phyloP scores from a whole-genome alignment of 2,329 filamentous ascomycete species.

The Apiospora arundinis region DNA sequence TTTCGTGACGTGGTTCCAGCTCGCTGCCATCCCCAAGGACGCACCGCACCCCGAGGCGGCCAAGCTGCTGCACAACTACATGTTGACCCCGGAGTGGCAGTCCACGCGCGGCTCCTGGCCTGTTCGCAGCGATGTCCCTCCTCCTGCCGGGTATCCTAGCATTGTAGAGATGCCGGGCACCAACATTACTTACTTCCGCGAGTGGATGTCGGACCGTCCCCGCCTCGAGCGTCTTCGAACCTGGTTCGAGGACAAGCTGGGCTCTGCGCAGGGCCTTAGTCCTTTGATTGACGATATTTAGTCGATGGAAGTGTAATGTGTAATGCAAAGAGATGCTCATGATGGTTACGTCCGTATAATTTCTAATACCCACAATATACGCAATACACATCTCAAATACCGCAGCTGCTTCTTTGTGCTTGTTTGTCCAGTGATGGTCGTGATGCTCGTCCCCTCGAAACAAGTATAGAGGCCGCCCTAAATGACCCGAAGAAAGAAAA shows the following conservation, averaged over 20 bases:
- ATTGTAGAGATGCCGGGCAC: conserved; percentile 40
- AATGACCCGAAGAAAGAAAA: too few species aligned
- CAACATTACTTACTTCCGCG: conserved; percentile 40
- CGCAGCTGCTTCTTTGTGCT: too few species aligned
- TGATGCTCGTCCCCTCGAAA: too few species aligned
- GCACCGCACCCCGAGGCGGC: conserved; percentile 57
- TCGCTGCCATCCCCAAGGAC: conserved; percentile 53
- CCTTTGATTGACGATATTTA: conserved; percentile 40
- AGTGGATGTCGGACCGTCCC: conserved; percentile 45
- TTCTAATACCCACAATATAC: too few species aligned
- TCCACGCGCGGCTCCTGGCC: conserved; percentile 37
- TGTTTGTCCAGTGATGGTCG: too few species aligned
- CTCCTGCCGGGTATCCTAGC: conserved; percentile 35
- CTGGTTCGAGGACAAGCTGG: conserved; percentile 45
- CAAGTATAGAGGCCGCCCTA: too few species aligned
- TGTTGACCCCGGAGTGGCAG: conserved; percentile 51
- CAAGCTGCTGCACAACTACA: conserved; percentile 55
- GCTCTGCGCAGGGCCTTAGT: conserved; percentile 45
- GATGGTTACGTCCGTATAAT: not conserved
- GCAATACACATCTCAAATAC: too few species aligned
- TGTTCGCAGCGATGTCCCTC: conserved; percentile 37
- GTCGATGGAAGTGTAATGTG: not conserved
- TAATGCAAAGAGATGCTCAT: not conserved
- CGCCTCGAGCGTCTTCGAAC: conserved; percentile 44
- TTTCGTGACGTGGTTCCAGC: conserved; percentile 57